Percentiles rank a stretch among this genome's conserved stretches.
Evolutionary conservation across 73 alveolate genomes (phyloP).

Genomic region (Effrenium voratum): DNA sequence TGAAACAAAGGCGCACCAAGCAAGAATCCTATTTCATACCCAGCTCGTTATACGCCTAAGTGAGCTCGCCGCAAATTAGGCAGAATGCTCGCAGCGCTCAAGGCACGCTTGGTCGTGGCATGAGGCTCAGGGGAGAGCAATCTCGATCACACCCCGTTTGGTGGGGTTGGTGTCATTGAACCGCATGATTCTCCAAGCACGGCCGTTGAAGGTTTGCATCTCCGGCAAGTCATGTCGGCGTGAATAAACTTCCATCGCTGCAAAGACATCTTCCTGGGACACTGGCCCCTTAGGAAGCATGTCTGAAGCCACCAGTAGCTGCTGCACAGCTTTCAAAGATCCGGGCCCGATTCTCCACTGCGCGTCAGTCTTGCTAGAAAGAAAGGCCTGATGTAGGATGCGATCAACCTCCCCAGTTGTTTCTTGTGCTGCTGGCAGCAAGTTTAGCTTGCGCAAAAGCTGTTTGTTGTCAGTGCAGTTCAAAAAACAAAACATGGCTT

Average conservation of each 20-base stretch:
- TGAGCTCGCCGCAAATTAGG: no score
- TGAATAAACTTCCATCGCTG: not conserved
- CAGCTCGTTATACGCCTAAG: no score
- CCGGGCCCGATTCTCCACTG: constrained; percentile 7
- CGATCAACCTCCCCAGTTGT: not conserved
- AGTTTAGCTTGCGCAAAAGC: not conserved
- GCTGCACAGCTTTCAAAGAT: not conserved
- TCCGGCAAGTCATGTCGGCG: not conserved
- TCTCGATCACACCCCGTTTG: no score
- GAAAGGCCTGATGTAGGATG: not conserved
- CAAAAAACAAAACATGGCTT: constrained; percentile 7
- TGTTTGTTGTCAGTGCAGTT: not conserved
- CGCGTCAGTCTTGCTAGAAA: not conserved
- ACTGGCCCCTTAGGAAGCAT: not conserved
- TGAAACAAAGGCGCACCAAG: no score
- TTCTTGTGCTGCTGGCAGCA: not conserved
- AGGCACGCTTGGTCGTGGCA: no score
- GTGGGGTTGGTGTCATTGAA: no score
- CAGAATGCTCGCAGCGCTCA: no score
- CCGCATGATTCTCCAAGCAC: not conserved
- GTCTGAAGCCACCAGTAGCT: not conserved
- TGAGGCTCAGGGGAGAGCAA: no score
- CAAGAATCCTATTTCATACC: no score
- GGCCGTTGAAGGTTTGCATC: not conserved
- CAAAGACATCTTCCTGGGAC: not conserved